Conservation (phyloP, 2,329 filamentous ascomycete species). For the Lachnellula occidentalis region DNA sequence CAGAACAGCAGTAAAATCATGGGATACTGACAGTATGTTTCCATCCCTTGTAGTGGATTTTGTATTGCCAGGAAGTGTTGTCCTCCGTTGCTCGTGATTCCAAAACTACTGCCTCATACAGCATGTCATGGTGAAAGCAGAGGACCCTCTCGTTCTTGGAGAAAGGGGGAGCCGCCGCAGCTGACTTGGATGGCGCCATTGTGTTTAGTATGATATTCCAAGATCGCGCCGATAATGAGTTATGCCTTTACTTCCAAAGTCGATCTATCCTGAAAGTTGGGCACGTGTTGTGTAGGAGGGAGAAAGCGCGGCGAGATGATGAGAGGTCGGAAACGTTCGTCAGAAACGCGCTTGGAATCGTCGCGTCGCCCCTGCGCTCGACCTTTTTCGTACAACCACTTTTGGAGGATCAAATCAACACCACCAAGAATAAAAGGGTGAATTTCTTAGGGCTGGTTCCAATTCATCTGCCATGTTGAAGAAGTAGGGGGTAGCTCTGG, state of each 20-base stretch:
- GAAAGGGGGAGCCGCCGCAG: slow-evolving; percentile 23
- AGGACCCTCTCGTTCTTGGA: slow-evolving; percentile 85
- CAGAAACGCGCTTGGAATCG: not conserved
- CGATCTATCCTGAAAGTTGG: not conserved
- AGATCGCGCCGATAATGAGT: not conserved
- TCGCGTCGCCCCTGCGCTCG: not conserved
- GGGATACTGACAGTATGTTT: slow-evolving; percentile 74
- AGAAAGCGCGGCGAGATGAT: not conserved
- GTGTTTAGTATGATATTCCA: not conserved
- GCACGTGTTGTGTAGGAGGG: not conserved
- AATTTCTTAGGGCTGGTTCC: too few species aligned
- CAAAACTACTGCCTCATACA: slow-evolving; percentile 95
- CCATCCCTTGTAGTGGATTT: slow-evolving; percentile 98
- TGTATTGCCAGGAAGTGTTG: slow-evolving; percentile 76
- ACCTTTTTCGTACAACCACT: not conserved
- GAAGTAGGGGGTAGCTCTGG: too few species aligned
- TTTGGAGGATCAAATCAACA: not conserved
- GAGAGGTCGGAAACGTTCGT: not conserved
- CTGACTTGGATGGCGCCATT: slow-evolving; percentile 31
- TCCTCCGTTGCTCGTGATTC: slow-evolving; percentile 65
- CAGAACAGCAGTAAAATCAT: not conserved
- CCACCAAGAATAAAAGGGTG: not conserved
- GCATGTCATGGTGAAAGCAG: slow-evolving; percentile 94
- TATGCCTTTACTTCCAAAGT: not conserved
- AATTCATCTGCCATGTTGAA: not conserved